A percentile compares a stretch with the other conserved stretches of the same genome.
These are phyloP conservation scores for Boeremia lycopersici DNA, from an alignment of 2,329 filamentous ascomycete species.

Conservation along the genomic window DNA sequence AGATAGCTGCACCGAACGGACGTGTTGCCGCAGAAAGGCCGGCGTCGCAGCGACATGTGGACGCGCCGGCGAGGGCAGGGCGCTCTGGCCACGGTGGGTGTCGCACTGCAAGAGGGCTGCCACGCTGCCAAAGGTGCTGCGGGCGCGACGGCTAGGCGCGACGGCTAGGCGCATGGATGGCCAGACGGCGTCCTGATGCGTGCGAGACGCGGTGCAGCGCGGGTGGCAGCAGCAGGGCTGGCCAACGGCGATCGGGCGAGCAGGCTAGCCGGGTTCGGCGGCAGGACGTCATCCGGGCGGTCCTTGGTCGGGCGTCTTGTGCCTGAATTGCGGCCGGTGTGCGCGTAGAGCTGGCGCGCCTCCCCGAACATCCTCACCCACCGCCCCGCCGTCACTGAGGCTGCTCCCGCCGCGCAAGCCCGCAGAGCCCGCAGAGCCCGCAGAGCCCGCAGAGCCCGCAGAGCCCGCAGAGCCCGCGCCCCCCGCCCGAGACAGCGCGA, in stretches of 20 bases:
- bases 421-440: constrained; percentile 7
- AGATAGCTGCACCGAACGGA: constrained; percentile 10
- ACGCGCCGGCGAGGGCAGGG: neutral
- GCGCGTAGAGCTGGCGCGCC: neutral
- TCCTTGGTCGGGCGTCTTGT: neutral
- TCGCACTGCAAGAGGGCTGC: no score
- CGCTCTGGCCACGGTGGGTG: neutral
- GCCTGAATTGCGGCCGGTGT: constrained; percentile 28
- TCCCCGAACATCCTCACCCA: no score
- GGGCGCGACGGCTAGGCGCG: no score
- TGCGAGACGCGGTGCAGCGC: neutral
- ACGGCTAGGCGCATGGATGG: no score
- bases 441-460: neutral
- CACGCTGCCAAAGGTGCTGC: no score
- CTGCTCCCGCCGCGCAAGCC: constrained; percentile 10
- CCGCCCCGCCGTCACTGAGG: constrained; percentile 2
- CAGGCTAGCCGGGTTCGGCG: constrained; percentile 1
- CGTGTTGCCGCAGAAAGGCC: constrained; percentile 4
- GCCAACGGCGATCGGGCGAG: constrained; percentile 15
- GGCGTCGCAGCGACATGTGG: neutral
- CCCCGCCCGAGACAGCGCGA: neutral
- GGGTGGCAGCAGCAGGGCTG: constrained; percentile 15
- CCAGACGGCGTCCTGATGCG: neutral
- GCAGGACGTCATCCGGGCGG: constrained; percentile 8
- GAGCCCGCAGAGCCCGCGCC: constrained; percentile 2